A percentile compares a stretch with the other conserved stretches of the same genome.
phyloP scores from a whole-genome alignment of 2,329 filamentous ascomycete species.

The Trichoderma simmonsii region DNA sequence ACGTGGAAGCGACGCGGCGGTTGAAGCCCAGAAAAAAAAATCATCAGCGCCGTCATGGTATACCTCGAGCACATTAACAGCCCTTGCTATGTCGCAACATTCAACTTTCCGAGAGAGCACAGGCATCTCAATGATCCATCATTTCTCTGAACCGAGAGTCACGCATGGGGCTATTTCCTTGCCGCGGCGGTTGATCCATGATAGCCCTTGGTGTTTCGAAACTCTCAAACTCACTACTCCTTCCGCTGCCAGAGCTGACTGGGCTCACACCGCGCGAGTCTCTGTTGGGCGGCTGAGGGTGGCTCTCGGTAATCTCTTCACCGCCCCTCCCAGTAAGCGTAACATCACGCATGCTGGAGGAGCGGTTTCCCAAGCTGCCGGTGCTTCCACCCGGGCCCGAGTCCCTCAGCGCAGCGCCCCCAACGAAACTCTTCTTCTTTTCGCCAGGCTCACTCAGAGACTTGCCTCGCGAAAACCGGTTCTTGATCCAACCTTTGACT shows the following conservation, averaged over 20 bases:
- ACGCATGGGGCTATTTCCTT: conserved; percentile 51
- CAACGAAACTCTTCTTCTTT: conserved; percentile 45
- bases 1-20: background rate
- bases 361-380: conserved; percentile 41
- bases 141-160: conserved; percentile 60
- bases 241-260: conserved; percentile 25
- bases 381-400: conserved; percentile 45
- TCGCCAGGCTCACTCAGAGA: conserved; percentile 37
- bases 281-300: conserved; percentile 5
- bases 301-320: conserved; percentile 23
- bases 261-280: conserved; percentile 39
- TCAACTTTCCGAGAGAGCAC: background rate
- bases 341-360: conserved; percentile 45
- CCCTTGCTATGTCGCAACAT: background rate
- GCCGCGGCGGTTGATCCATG: conserved; percentile 32
- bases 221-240: conserved; percentile 19
- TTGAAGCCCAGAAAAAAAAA: background rate
- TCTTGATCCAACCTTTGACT: conserved; percentile 56
- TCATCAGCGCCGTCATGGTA: background rate
- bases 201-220: conserved; percentile 41
- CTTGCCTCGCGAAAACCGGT: conserved; percentile 47
- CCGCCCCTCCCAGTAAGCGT: conserved; percentile 42
- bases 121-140: conserved; percentile 35
- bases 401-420: conserved; percentile 47
- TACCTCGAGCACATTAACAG: background rate